Evolutionary conservation across 208 protist species (phyloP), one percentile per base, ranked within the genome.

Genomic region (Acanthamoeba triangularis): DNA sequence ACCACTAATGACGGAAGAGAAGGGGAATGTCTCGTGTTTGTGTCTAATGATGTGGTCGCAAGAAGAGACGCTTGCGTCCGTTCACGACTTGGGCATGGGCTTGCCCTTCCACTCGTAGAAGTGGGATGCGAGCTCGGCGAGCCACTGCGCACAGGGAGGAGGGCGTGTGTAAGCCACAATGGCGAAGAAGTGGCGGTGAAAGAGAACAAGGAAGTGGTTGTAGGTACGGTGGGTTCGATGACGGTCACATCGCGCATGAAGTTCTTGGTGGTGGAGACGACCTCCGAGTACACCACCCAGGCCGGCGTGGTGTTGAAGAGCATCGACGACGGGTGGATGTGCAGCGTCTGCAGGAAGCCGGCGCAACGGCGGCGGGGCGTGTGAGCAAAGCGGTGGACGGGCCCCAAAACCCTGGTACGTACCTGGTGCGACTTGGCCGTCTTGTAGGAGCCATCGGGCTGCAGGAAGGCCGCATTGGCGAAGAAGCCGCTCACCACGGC

Each of bases 361-460:
- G 94, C 10, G 18, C 54, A 85, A 35, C 11, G 28, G 30, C 23
- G n/a, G n/a, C n/a, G n/a, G n/a, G 8, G 18, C 2, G 54, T 16
- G 44, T 41, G 13, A 30, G 33, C 10, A 49, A 49, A 35, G 14
- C 47, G 6, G 5, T 33, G 14, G 3, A 14, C 0, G 14, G 30
- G 28, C 20, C 33, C 41, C 11, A 7, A 11, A 47, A 7, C 41
- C 41, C 3, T 4, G 5, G 35, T 37, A 7, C 25, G 65, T 93
- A 94, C 90, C 35, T 99, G 99, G 96, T 99, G 99, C 96, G 99
- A 99, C 96, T 99, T 99, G 25, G 99, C 95, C 0, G 99, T 98
- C 80, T 99, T 98, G 93, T 98, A 98, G 28, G 87, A 95, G 13
- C 96, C 97, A 41, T 97, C 96, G 0, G 96, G 25, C 67, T 96